A percentile compares a stretch with the other conserved stretches of the same genome.
Conservation (phyloP, 1,284 basidiomycete genomes). For the Rhodotorula glutinis region DNA sequence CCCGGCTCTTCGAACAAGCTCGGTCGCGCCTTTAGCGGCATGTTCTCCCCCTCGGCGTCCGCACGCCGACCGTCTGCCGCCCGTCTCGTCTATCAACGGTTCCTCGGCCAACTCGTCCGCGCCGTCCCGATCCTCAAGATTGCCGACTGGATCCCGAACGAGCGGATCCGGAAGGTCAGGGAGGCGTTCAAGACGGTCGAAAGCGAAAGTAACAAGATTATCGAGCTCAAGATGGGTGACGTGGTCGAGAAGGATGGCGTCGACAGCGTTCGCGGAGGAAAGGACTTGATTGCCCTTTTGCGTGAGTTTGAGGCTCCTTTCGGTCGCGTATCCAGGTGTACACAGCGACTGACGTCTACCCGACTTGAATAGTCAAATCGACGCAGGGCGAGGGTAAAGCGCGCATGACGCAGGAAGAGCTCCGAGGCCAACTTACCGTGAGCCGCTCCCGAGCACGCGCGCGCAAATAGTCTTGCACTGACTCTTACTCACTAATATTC, state of each 20-base stretch:
- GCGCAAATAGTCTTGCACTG: too few species aligned
- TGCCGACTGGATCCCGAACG: slow-evolving; percentile 25
- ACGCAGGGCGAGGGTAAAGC: slow-evolving; percentile 21
- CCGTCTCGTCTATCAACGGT: slow-evolving; percentile 10
- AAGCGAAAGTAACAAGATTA: slow-evolving; percentile 42
- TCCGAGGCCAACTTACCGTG: slow-evolving; percentile 36
- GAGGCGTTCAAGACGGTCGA: slow-evolving; percentile 33
- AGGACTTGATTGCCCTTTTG: slow-evolving; percentile 42
- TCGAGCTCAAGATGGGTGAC: slow-evolving; percentile 39
- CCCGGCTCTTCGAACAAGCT: slow-evolving; percentile 38
- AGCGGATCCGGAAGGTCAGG: slow-evolving; percentile 15
- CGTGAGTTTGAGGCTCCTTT: slow-evolving; percentile 26
- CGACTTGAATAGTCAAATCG: slow-evolving; percentile 19
- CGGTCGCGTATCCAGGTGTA: neutral
- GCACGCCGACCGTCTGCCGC: neutral
- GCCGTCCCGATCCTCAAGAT: slow-evolving; percentile 26
- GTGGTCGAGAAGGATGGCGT: slow-evolving; percentile 31
- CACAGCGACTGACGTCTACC: neutral
- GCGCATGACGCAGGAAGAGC: slow-evolving; percentile 27
- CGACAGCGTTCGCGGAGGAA: slow-evolving; percentile 30
- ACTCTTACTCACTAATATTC: too few species aligned
- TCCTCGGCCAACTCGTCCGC: slow-evolving; percentile 18
- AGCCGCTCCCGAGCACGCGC: neutral
- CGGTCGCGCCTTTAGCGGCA: slow-evolving; percentile 39
- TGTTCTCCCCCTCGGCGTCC: slow-evolving; percentile 16